These are phyloP conservation scores for Akebia trifoliata DNA, from an alignment of 164 flowering plant genomes.

Conservation along the genomic window DNA sequence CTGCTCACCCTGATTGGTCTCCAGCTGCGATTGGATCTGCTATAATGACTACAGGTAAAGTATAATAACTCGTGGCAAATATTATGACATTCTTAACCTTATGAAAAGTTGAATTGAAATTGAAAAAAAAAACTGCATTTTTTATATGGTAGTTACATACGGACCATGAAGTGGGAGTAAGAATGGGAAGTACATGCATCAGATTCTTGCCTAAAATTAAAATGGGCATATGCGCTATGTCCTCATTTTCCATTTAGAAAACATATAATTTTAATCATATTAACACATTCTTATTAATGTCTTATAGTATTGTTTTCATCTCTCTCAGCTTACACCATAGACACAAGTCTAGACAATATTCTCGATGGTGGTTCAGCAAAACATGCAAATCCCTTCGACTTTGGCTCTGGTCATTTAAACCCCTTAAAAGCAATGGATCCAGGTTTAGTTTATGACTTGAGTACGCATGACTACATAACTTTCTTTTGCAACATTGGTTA, in stretches of 20 bases:
- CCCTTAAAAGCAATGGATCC: slow-evolving; percentile 68
- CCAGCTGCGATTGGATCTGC: slow-evolving; percentile 68
- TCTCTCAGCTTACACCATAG: slow-evolving; percentile 46
- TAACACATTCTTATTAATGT: background rate
- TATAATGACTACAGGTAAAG: slow-evolving; percentile 66
- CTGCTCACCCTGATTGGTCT: slow-evolving; percentile 65
- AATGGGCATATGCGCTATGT: no score
- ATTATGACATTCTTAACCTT: background rate
- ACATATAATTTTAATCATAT: no score
- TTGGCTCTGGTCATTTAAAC: slow-evolving; percentile 68
- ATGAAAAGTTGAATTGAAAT: no score
- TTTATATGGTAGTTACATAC: no score
- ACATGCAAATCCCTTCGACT: slow-evolving; percentile 47
- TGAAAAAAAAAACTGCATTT: no score
- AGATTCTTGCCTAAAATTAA: no score
- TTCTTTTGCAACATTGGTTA: slow-evolving; percentile 61
- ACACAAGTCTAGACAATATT: slow-evolving; percentile 35
- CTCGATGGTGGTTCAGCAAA: slow-evolving; percentile 46
- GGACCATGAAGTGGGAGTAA: no score
- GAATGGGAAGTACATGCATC: no score
- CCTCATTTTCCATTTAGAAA: no score
- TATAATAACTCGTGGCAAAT: no score
- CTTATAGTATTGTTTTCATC: background rate
- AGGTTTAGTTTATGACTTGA: slow-evolving; percentile 60
- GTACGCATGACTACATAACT: slow-evolving; percentile 39